Conservation (phyloP, 1,139 yeast species). For the Debaryomyces sp. region DNA sequence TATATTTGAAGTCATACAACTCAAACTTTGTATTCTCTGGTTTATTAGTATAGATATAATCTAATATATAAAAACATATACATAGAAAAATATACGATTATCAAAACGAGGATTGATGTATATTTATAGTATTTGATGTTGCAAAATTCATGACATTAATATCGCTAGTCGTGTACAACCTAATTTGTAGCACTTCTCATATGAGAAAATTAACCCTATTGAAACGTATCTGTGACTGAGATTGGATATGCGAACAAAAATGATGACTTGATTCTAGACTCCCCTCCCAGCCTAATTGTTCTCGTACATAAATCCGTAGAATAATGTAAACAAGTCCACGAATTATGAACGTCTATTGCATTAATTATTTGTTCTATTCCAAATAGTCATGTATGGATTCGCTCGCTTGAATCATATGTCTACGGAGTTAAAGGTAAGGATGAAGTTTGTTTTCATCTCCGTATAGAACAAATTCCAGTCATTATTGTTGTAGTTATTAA, state of each 20-base stretch:
- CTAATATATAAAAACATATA: not conserved
- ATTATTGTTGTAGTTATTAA: conserved; percentile 16
- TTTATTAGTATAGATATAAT: not conserved
- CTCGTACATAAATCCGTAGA: not conserved
- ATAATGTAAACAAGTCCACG: not conserved
- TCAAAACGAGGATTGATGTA: not conserved
- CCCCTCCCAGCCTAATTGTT: conserved; percentile 4
- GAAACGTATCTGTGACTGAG: not conserved
- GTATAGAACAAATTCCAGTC: conserved; percentile 20
- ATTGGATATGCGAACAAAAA: not conserved
- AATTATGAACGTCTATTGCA: conserved; percentile 7
- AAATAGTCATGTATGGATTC: conserved; percentile 1
- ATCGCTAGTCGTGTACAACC: not conserved
- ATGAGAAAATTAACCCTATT: not conserved
- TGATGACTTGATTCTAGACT: conserved; percentile 6
- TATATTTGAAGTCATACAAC: not conserved
- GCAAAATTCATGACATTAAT: conserved; percentile 5
- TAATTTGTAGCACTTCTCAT: not conserved
- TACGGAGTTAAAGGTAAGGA: conserved; percentile 4
- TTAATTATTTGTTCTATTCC: not conserved
- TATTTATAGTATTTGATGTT: not conserved
- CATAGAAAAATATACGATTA: not conserved
- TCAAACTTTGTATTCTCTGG: not conserved
- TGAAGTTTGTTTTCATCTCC: conserved; percentile 10
- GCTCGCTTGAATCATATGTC: conserved; percentile 4